These are phyloP conservation scores for Persicaria maculosa DNA, from an alignment of 148 eudicot genomes.

Conservation along the genomic window DNA sequence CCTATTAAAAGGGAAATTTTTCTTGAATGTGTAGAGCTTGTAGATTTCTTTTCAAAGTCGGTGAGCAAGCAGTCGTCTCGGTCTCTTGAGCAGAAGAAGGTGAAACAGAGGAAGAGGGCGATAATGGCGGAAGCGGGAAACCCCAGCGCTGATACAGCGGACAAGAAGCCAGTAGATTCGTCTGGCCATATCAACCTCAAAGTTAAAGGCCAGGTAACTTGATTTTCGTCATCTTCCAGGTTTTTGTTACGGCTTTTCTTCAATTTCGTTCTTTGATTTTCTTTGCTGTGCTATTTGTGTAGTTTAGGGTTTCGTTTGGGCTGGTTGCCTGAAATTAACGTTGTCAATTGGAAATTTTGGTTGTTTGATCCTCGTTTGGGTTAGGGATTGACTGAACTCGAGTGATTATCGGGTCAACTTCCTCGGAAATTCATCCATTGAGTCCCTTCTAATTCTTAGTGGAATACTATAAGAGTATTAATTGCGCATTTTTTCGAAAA, in stretches of 20 bases:
- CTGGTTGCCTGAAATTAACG: not conserved
- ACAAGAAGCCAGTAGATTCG: constrained; percentile 12
- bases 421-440: too few relatives aligned
- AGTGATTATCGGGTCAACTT: too few relatives aligned
- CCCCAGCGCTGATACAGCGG: constrained; percentile 3
- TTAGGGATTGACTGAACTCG: too few relatives aligned
- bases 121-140: constrained; percentile 10
- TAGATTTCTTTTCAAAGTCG: too few relatives aligned
- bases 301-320: not conserved
- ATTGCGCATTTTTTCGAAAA: too few relatives aligned
- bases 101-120: not conserved
- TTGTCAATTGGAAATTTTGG: too few relatives aligned
- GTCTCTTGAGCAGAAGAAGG: not conserved
- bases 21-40: too few relatives aligned
- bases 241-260: not conserved
- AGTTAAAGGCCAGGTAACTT: constrained; percentile 14
- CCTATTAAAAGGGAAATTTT: too few relatives aligned
- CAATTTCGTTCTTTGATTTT: not conserved
- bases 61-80: too few relatives aligned
- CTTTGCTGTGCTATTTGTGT: not conserved
- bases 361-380: too few relatives aligned
- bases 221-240: not conserved
- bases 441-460: too few relatives aligned
- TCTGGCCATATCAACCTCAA: constrained; percentile 13
- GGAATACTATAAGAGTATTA: too few relatives aligned